Percentiles rank a stretch among this genome's conserved stretches.
Conservation (phyloP, 2,329 filamentous ascomycete genomes). For the Colletotrichum sp. region DNA sequence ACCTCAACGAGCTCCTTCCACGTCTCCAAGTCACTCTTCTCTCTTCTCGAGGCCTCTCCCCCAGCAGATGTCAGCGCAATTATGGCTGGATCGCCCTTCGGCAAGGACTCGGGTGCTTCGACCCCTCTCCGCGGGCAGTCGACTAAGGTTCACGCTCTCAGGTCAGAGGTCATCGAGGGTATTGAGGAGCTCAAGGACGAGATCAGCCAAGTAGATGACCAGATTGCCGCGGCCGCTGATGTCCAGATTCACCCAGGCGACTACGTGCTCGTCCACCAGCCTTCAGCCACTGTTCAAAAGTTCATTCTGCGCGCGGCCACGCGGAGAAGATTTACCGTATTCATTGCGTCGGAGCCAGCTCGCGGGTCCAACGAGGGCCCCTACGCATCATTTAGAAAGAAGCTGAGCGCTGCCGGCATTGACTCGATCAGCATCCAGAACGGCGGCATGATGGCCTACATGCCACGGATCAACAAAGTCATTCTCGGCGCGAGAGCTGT, state of each 20-base stretch:
- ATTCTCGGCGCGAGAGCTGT: conserved; percentile 88
- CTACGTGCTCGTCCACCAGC: conserved; percentile 87
- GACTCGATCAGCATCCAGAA: conserved; percentile 85
- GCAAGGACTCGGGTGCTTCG: conserved; percentile 50
- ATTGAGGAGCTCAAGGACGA: conserved; percentile 97
- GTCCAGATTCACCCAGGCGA: conserved; percentile 95
- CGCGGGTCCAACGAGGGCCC: conserved; percentile 42
- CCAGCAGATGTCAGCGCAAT: conserved; percentile 44
- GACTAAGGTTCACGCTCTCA: conserved; percentile 70
- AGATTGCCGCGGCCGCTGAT: conserved; percentile 86
- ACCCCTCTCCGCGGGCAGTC: conserved; percentile 50
- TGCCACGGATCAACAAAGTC: conserved; percentile 95
- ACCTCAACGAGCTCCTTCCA: conserved; percentile 69
- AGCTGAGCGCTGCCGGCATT: conserved; percentile 78
- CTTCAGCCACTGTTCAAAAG: conserved; percentile 84
- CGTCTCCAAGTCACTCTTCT: conserved; percentile 81
- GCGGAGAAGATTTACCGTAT: conserved; percentile 90
- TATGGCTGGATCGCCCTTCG: conserved; percentile 50
- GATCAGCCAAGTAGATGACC: conserved; percentile 88
- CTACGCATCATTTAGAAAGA: conserved; percentile 71
- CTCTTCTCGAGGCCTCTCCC: conserved; percentile 77
- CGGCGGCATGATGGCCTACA: conserved; percentile 87
- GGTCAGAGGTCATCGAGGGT: conserved; percentile 89
- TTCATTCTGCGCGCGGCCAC: conserved; percentile 87
- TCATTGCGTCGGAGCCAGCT: conserved; percentile 73